Percentiles rank a stretch among this genome's conserved stretches.
These are phyloP conservation scores for Talaromyces ruber DNA, from an alignment of 495 filamentous ascomycete species.

Conservation along the genomic window DNA sequence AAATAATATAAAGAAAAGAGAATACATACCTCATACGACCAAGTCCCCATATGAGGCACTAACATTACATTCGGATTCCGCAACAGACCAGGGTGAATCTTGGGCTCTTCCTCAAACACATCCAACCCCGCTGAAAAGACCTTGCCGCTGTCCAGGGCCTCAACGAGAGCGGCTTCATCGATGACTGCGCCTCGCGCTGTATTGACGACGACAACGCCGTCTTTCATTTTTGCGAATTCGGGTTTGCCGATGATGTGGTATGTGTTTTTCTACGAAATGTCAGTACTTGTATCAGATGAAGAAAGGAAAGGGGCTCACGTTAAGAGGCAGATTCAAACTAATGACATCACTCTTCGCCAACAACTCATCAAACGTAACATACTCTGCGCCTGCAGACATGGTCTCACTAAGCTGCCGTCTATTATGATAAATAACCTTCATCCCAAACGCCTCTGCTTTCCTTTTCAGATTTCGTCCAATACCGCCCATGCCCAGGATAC, in stretches of 20 bases:
- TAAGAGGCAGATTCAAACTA: slow-evolving; percentile 68
- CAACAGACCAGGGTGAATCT: slow-evolving; percentile 52
- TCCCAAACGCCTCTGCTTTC: slow-evolving; percentile 52
- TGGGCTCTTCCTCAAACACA: slow-evolving; percentile 63
- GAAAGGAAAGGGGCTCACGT: slow-evolving; percentile 39
- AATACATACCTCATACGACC: slow-evolving; percentile 47
- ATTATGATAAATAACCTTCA: slow-evolving; percentile 66
- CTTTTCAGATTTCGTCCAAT: slow-evolving; percentile 59
- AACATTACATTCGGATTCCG: slow-evolving; percentile 52
- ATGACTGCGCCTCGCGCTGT: slow-evolving; percentile 63
- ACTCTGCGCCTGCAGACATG: slow-evolving; percentile 50
- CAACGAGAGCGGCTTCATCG: slow-evolving; percentile 61
- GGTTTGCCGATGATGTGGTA: slow-evolving; percentile 55
- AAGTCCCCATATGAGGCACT: slow-evolving; percentile 64
- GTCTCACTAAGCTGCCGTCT: slow-evolving; percentile 43
- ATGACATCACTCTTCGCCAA: slow-evolving; percentile 60
- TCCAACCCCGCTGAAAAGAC: slow-evolving; percentile 56
- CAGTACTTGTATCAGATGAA: background rate
- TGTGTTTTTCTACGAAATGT: slow-evolving; percentile 42
- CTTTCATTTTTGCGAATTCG: slow-evolving; percentile 63
- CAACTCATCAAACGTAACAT: slow-evolving; percentile 62
- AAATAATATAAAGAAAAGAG: background rate
- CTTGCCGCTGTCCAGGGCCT: slow-evolving; percentile 52
- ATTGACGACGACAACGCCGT: slow-evolving; percentile 62
- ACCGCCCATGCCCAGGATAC: slow-evolving; percentile 82